Evolutionary conservation across 1,284 basidiomycete genomes (phyloP).

Genomic region (Moesziomyces parantarcticus): DNA sequence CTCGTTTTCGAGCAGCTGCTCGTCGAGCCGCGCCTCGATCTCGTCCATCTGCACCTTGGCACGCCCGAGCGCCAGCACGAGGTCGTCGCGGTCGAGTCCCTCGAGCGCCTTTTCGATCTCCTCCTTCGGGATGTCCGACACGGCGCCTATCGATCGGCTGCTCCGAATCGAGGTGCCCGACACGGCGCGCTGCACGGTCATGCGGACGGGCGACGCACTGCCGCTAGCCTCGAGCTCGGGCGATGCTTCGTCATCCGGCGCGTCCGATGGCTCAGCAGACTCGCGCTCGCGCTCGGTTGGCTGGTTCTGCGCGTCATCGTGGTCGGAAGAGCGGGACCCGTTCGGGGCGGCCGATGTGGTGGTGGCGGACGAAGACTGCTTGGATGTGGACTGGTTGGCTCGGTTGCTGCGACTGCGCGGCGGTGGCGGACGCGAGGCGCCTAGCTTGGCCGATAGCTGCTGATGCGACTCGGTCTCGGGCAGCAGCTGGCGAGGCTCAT

Average conservation of each 20-base stretch:
- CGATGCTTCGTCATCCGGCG: conserved; percentile 1
- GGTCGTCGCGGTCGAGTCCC: conserved; percentile 49
- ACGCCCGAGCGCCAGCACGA: conserved; percentile 54
- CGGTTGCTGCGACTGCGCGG: conserved; percentile 29
- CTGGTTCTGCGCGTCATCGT: conserved; percentile 17
- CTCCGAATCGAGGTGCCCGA: conserved; percentile 32
- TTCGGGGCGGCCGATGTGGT: conserved; percentile 1
- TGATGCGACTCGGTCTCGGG: conserved; percentile 44
- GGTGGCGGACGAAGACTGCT: neutral
- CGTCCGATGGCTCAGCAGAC: conserved; percentile 11
- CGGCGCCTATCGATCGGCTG: conserved; percentile 11
- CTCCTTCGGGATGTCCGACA: conserved; percentile 51
- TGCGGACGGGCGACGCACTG: conserved; percentile 26
- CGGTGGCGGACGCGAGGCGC: conserved; percentile 36
- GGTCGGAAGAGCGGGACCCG: neutral
- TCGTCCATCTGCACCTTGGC: conserved; percentile 61
- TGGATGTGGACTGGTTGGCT: conserved; percentile 6
- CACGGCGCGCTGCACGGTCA: conserved; percentile 22
- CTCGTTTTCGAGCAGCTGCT: conserved; percentile 45
- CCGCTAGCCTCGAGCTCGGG: conserved; percentile 33
- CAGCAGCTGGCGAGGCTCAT: conserved; percentile 37
- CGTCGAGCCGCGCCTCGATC: conserved; percentile 48
- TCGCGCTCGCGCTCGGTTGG: too few species aligned
- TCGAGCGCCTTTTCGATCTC: conserved; percentile 57
- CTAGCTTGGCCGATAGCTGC: conserved; percentile 31